These are phyloP conservation scores for Trypethelium eluteriae DNA, from an alignment of 495 filamentous ascomycete species.

Conservation along the genomic window DNA sequence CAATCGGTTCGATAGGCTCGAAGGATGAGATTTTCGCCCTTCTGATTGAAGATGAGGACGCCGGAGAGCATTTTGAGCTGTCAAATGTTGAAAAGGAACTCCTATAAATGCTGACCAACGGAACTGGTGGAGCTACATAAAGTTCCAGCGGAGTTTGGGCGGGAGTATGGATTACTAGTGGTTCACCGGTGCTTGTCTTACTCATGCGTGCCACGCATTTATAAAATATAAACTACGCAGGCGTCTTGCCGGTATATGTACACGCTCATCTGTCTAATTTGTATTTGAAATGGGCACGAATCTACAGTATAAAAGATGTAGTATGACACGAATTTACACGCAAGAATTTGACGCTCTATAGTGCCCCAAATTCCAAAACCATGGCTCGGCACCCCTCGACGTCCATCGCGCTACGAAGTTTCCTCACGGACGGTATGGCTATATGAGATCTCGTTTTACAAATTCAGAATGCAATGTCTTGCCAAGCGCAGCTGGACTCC, in stretches of 20 bases:
- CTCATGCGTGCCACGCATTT: too few species aligned
- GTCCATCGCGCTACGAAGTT: not conserved
- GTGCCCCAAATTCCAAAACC: not conserved
- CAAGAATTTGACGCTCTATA: not conserved
- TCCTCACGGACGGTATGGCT: too few species aligned
- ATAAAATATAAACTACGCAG: too few species aligned
- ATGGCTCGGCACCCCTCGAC: not conserved
- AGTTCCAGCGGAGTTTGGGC: too few species aligned
- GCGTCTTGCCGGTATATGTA: too few species aligned
- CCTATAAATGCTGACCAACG: too few species aligned
- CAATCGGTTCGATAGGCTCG: conserved; percentile 97
- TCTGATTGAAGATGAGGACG: conserved; percentile 97
- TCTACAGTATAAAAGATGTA: not conserved
- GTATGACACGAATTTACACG: not conserved
- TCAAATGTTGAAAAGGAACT: not conserved
- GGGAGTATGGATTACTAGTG: too few species aligned
- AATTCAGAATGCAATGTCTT: conserved; percentile 93
- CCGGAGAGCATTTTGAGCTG: conserved; percentile 70
- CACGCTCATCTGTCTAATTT: not conserved
- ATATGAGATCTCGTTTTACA: conserved; percentile 91
- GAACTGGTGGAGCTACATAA: too few species aligned
- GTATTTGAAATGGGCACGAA: not conserved
- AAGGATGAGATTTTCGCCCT: conserved; percentile 99
- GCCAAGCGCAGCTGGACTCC: conserved; percentile 82
- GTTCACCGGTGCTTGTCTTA: too few species aligned